phyloP scores from a whole-genome alignment of 2,329 filamentous ascomycete genomes.

The Cryphonectria naterciae region DNA sequence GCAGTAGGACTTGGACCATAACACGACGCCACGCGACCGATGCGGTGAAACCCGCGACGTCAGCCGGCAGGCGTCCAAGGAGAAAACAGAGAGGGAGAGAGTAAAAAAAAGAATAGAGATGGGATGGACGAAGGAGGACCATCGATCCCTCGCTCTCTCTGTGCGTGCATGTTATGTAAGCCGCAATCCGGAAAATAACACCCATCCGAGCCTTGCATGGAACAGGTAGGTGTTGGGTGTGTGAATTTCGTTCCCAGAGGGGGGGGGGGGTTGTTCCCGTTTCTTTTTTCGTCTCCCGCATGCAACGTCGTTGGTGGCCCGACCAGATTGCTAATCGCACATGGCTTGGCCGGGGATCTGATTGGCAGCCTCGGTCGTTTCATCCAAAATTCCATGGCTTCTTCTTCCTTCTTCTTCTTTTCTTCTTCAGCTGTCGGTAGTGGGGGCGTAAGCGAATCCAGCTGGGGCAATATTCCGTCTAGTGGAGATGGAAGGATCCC shows the following conservation, averaged over 20 bases:
- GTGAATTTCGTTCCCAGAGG: background rate
- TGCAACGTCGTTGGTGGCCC: conserved; percentile 13
- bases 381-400: background rate
- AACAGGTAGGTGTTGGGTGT: conserved; percentile 6
- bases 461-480: conserved; percentile 2
- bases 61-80: background rate
- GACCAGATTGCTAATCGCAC: background rate
- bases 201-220: conserved; percentile 9
- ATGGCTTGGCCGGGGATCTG: background rate
- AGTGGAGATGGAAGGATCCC: conserved; percentile 16
- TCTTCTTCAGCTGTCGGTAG: conserved; percentile 5
- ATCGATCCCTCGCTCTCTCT: background rate
- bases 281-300: conserved; percentile 16
- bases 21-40: background rate
- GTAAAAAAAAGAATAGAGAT: background rate
- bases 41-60: background rate
- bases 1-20: background rate
- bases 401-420: background rate
- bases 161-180: background rate
- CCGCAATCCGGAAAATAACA: background rate
- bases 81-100: background rate
- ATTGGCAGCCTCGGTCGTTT: conserved; percentile 2
- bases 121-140: background rate
- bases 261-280: background rate
- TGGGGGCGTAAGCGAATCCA: conserved; percentile 13